phyloP scores from a whole-genome alignment of 352 stramenopile genomes.

The Phytophthora rubi region DNA sequence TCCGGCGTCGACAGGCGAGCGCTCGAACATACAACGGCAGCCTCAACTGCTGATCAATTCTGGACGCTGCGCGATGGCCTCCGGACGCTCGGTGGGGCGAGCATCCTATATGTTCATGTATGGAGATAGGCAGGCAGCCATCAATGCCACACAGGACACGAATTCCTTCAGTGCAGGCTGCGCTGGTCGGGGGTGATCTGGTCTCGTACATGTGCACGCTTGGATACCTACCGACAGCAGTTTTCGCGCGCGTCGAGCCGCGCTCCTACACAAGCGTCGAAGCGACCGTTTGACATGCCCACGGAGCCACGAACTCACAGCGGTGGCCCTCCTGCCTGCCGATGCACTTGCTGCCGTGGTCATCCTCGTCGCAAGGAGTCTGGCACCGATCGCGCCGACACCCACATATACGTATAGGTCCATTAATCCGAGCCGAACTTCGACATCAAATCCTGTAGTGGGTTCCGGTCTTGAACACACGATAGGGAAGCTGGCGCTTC shows the following conservation, averaged over 20 bases:
- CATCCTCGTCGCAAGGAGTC: background rate
- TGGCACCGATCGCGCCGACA: background rate
- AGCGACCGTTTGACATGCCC: slow-evolving; percentile 22
- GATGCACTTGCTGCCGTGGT: background rate
- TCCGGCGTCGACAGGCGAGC: slow-evolving; percentile 1
- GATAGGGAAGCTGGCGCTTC: no score
- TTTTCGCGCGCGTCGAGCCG: slow-evolving; percentile 4
- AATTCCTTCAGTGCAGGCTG: background rate
- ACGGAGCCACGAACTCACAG: slow-evolving; percentile 10
- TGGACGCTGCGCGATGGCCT: slow-evolving; percentile 17
- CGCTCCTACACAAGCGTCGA: slow-evolving; percentile 19
- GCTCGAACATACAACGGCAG: slow-evolving; percentile 1
- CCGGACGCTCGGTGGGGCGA: background rate
- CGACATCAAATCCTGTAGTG: background rate
- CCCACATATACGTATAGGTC: no score
- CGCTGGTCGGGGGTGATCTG: slow-evolving; percentile 8
- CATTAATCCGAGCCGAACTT: background rate
- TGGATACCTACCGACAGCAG: slow-evolving; percentile 32
- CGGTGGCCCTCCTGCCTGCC: background rate
- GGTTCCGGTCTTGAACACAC: no score
- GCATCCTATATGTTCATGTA: background rate
- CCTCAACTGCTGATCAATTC: slow-evolving; percentile 11
- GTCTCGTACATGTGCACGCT: slow-evolving; percentile 14
- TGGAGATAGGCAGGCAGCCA: slow-evolving; percentile 8
- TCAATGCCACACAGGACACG: slow-evolving; percentile 8